Evolutionary conservation across 2,329 filamentous ascomycete species (phyloP).

Genomic region (Zarea fungicola): DNA sequence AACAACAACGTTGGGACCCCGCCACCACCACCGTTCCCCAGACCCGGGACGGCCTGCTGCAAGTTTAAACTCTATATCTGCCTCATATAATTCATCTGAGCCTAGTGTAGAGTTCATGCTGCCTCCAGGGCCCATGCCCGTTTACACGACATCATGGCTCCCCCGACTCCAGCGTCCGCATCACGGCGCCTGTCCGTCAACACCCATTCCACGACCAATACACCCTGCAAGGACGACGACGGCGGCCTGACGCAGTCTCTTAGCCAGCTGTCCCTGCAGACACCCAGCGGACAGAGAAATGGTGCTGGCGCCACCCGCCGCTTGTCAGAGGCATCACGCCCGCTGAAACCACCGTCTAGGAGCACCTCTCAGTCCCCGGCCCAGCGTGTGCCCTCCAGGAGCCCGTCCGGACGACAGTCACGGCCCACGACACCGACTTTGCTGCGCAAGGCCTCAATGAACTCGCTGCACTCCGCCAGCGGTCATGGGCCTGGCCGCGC

Average conservation of each 20-base stretch:
- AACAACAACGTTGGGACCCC: conserved; percentile 10
- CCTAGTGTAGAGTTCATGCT: neutral
- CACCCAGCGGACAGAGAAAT: conserved; percentile 18
- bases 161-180: conserved; percentile 18
- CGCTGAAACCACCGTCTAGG: conserved; percentile 33
- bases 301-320: conserved; percentile 23
- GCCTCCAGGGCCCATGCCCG: conserved; percentile 3
- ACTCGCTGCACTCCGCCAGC: conserved; percentile 48
- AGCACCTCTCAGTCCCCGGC: conserved; percentile 34
- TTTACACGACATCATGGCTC: conserved; percentile 22
- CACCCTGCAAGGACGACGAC: conserved; percentile 23
- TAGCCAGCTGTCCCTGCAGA: conserved; percentile 39
- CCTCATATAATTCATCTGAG: neutral
- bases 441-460: conserved; percentile 52
- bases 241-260: conserved; percentile 36
- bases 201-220: conserved; percentile 15
- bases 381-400: conserved; percentile 35
- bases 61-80: neutral
- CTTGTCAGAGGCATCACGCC: conserved; percentile 24
- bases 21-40: neutral
- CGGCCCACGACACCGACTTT: conserved; percentile 46
- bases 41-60: neutral
- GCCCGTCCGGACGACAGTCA: conserved; percentile 39
- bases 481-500: conserved; percentile 32
- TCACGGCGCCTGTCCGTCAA: conserved; percentile 30